These are phyloP conservation scores for Bertia moriformis DNA, from an alignment of 2,329 filamentous ascomycete species.

Conservation along the genomic window DNA sequence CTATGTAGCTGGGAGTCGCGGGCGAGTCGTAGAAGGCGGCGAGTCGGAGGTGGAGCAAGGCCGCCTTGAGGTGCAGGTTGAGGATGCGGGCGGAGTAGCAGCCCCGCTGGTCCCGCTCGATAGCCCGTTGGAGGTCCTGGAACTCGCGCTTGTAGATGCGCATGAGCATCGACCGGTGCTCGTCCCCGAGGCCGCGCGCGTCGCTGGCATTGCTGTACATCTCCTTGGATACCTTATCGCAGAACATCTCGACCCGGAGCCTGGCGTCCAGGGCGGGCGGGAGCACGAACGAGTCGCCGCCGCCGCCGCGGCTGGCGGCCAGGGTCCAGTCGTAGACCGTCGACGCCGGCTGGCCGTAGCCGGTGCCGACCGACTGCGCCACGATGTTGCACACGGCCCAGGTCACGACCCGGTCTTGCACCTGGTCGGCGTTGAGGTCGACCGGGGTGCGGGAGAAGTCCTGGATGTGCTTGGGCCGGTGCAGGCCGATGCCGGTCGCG, in stretches of 20 bases:
- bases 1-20: conserved; percentile 54
- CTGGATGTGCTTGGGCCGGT: conserved; percentile 67
- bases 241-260: conserved; percentile 60
- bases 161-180: conserved; percentile 52
- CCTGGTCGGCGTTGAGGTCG: conserved; percentile 64
- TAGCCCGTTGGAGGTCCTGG: conserved; percentile 44
- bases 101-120: conserved; percentile 40
- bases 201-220: conserved; percentile 69
- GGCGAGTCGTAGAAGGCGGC: conserved; percentile 72
- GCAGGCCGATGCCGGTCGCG: conserved; percentile 69
- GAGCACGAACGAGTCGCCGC: conserved; percentile 42
- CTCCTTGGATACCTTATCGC: conserved; percentile 64
- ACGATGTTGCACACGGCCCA: conserved; percentile 81
- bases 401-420: conserved; percentile 64
- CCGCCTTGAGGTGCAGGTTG: conserved; percentile 56
- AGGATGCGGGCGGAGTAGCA: conserved; percentile 39
- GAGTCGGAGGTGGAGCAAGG: conserved; percentile 60
- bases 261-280: conserved; percentile 50
- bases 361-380: conserved; percentile 67
- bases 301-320: conserved; percentile 41
- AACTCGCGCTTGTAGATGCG: conserved; percentile 52
- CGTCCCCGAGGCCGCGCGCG: conserved; percentile 53
- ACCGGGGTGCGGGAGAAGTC: conserved; percentile 67
- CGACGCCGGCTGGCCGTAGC: conserved; percentile 68
- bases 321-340: conserved; percentile 65